Conservation (phyloP, 1,284 basidiomycete genomes). For the Trametes sp. region DNA sequence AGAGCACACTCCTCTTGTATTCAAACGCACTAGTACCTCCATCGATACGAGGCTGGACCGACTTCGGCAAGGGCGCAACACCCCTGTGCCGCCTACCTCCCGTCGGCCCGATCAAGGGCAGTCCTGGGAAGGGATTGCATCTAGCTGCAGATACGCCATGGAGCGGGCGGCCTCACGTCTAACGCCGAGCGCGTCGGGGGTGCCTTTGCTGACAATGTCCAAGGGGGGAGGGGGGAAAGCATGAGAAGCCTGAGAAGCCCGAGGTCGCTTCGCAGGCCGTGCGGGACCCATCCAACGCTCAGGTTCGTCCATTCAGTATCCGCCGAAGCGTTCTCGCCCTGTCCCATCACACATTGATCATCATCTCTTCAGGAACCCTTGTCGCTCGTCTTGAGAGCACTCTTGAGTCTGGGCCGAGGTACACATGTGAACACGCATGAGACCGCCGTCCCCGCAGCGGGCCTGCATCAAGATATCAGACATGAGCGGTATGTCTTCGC, state of each 20-base stretch:
- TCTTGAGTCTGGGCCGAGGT: too few species aligned
- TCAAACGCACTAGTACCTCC: too few species aligned
- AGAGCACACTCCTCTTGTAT: too few species aligned
- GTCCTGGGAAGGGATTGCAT: neutral
- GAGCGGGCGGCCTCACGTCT: conserved; percentile 11
- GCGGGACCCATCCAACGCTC: neutral
- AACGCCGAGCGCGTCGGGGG: neutral
- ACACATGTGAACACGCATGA: too few species aligned
- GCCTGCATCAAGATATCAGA: neutral
- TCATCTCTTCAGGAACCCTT: neutral
- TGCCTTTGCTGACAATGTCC: neutral
- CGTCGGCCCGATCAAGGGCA: neutral
- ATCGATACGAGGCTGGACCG: neutral
- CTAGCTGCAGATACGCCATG: conserved; percentile 17
- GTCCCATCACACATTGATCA: conserved; percentile 18
- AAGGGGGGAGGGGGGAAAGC: too few species aligned
- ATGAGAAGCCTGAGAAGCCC: neutral
- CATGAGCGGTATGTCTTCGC: too few species aligned
- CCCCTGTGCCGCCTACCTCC: neutral
- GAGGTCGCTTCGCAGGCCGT: neutral
- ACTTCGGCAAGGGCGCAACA: neutral
- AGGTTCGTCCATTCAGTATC: neutral
- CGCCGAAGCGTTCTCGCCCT: neutral
- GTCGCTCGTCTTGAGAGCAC: neutral
- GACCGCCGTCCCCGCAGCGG: neutral